A percentile compares a stretch with the other conserved stretches of the same genome.
phyloP scores from a whole-genome alignment of 2,329 filamentous ascomycete species.

The Paramyrothecium sp. region DNA sequence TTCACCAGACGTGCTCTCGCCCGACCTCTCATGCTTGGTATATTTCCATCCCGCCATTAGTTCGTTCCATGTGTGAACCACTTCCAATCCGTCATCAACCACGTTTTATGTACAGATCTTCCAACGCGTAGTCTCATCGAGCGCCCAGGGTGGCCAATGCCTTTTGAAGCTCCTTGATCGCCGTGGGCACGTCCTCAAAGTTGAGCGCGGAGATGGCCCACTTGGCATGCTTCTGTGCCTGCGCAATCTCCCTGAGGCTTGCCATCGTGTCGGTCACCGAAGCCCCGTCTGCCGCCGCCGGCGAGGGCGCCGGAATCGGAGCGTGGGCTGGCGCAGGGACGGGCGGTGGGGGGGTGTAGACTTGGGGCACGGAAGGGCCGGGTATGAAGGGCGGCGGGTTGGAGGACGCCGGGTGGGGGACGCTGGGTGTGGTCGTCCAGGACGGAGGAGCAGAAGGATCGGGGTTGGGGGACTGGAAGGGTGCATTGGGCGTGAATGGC shows the following conservation, averaged over 20 bases:
- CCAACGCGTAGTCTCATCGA: not conserved
- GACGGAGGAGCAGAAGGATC: slow-evolving; percentile 16
- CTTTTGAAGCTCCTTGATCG: slow-evolving; percentile 76
- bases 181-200: slow-evolving; percentile 92
- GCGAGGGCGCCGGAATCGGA: slow-evolving; percentile 7
- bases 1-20: too few species aligned
- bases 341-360: slow-evolving; percentile 1
- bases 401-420: slow-evolving; percentile 13
- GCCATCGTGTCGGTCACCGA: slow-evolving; percentile 10
- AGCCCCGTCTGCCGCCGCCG: slow-evolving; percentile 5
- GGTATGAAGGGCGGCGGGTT: slow-evolving; percentile 19
- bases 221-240: slow-evolving; percentile 92
- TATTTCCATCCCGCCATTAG: too few species aligned
- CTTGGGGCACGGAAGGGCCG: not conserved
- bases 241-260: slow-evolving; percentile 60
- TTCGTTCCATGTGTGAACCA: too few species aligned
- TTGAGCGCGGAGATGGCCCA: slow-evolving; percentile 97
- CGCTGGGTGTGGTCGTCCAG: slow-evolving; percentile 18
- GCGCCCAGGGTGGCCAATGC: slow-evolving; percentile 73
- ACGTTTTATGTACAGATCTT: too few species aligned
- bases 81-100: too few species aligned
- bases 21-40: too few species aligned
- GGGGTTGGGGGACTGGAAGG: slow-evolving; percentile 14
- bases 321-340: slow-evolving; percentile 8
- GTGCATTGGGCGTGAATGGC: slow-evolving; percentile 14